These are phyloP conservation scores for Nicotiana tomentosiformis DNA, from an alignment of 257 asterid species.

Conservation along the genomic window DNA sequence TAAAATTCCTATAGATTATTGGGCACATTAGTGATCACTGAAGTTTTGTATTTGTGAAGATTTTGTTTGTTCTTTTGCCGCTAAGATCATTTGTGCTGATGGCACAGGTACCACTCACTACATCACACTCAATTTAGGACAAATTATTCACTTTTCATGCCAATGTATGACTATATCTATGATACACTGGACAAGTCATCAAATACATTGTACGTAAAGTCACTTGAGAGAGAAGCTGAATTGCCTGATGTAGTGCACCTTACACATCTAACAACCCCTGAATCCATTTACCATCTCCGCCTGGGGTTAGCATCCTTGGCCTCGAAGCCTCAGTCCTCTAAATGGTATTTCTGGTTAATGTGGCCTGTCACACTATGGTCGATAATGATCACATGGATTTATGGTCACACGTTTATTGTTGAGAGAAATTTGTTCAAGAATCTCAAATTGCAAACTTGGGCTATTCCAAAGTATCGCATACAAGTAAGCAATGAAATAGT, in stretches of 20 bases:
- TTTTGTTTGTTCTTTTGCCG: background rate
- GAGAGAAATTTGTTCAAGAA: constrained; percentile 65
- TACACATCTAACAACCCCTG: constrained; percentile 72
- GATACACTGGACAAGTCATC: too few relatives aligned
- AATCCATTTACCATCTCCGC: constrained; percentile 70
- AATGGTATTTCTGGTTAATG: constrained; percentile 66
- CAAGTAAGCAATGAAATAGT: constrained; percentile 37
- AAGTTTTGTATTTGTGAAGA: background rate
- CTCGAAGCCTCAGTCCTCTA: constrained; percentile 51
- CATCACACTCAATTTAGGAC: too few relatives aligned
- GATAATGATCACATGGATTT: constrained; percentile 46
- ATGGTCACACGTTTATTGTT: constrained; percentile 51
- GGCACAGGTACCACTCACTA: too few relatives aligned
- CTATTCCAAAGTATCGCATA: constrained; percentile 59
- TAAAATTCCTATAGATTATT: background rate
- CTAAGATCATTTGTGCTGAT: background rate
- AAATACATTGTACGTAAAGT: background rate
- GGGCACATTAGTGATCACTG: background rate
- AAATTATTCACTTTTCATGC: too few relatives aligned
- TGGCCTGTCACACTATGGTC: constrained; percentile 88
- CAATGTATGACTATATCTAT: too few relatives aligned
- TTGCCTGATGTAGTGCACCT: constrained; percentile 66
- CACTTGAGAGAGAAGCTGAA: constrained; percentile 48
- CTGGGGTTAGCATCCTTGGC: constrained; percentile 74
- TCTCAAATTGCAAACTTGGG: constrained; percentile 76